These are phyloP conservation scores for Raddia guianensis DNA, from an alignment of 176 grass and related monocot genomes.

Conservation along the genomic window DNA sequence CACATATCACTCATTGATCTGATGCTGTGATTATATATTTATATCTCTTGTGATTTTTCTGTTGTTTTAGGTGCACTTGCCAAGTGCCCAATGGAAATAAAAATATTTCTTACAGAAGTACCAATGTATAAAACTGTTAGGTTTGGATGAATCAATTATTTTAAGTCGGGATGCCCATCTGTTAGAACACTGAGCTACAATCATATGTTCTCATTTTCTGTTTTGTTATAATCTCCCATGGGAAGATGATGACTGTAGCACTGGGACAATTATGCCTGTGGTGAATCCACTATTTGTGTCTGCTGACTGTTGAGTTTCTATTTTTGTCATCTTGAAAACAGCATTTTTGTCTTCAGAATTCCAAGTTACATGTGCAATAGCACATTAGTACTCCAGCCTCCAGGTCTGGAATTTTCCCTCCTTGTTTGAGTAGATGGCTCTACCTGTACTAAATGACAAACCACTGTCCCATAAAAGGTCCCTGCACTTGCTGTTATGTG, in stretches of 20 bases:
- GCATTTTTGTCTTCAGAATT: not conserved
- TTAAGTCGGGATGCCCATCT: not conserved
- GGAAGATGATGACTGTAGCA: slow-evolving; percentile 9
- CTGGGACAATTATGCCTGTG: not conserved
- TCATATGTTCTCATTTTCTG: not conserved
- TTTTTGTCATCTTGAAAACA: not conserved
- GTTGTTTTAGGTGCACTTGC: not conserved
- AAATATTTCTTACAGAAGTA: slow-evolving; percentile 3
- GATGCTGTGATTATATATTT: not conserved
- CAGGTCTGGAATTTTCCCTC: slow-evolving; percentile 1
- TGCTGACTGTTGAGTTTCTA: not conserved
- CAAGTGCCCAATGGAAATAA: not conserved
- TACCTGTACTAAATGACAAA: slow-evolving; percentile 28
- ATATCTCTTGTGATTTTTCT: slow-evolving; percentile 27
- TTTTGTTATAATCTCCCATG: slow-evolving; percentile 11
- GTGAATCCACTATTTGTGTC: slow-evolving; percentile 5
- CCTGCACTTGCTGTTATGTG: not conserved
- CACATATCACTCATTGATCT: not conserved
- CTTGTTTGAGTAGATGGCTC: slow-evolving; percentile 19
- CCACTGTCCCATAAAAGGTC: slow-evolving; percentile 24
- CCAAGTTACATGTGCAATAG: slow-evolving; percentile 10
- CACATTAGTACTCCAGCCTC: not conserved
- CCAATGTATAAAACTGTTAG: not conserved
- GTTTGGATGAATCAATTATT: not conserved
- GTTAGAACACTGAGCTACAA: not conserved